These are phyloP conservation scores for Crithidia brevicula DNA, from an alignment of 208 protist species.

Conservation along the genomic window DNA sequence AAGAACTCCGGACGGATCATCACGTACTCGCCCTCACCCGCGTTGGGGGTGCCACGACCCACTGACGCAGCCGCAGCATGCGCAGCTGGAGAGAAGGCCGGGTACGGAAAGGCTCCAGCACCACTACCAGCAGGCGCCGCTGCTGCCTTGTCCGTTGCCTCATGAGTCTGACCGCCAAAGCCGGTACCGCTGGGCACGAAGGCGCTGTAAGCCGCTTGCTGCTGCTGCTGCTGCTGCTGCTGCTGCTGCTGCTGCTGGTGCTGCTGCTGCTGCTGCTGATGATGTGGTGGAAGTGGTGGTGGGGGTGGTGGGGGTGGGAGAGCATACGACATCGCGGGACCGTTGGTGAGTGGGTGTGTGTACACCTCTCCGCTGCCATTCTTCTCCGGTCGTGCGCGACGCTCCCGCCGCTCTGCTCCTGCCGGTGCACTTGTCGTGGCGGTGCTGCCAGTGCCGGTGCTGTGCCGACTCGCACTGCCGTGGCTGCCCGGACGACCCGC, in stretches of 20 bases:
- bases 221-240: background rate
- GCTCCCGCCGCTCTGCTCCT: background rate
- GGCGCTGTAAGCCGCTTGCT: background rate
- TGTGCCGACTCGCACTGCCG: background rate
- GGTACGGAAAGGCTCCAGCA: background rate
- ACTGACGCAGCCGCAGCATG: too few relatives aligned
- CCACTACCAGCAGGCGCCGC: too few relatives aligned
- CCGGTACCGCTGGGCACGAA: background rate
- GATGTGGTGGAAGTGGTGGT: background rate
- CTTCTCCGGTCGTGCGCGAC: background rate
- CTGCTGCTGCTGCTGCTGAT: background rate
- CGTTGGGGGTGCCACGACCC: too few relatives aligned
- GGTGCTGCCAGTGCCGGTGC: background rate
- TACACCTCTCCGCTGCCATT: background rate
- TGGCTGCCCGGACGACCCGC: background rate
- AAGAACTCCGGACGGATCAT: slow-evolving; percentile 25
- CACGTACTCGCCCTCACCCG: slow-evolving; percentile 12
- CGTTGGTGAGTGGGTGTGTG: background rate
- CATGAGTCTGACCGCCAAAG: too few relatives aligned
- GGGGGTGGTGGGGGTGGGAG: background rate
- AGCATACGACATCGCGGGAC: background rate
- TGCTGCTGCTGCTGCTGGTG: background rate
- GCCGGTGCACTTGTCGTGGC: background rate
- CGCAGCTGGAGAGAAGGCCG: background rate
- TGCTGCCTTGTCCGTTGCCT: too few relatives aligned